phyloP scores from a whole-genome alignment of 441 rosid genomes.

The Melastoma candidum region DNA sequence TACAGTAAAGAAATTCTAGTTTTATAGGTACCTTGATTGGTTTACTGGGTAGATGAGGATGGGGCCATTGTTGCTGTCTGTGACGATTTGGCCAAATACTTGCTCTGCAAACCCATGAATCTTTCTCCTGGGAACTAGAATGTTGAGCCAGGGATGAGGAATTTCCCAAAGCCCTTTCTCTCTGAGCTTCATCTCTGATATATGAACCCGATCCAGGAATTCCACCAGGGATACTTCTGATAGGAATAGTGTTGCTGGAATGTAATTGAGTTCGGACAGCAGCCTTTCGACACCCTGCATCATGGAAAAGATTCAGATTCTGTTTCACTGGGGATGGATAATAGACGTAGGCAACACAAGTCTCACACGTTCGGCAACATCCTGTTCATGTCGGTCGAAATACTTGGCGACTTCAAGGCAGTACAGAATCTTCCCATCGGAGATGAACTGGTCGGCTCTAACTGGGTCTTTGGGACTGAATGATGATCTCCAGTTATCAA shows the following conservation, averaged over 20 bases:
- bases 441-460: constrained; percentile 59
- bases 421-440: constrained; percentile 71
- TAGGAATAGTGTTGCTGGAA: constrained; percentile 55
- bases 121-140: constrained; percentile 60
- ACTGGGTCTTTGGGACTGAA: constrained; percentile 59
- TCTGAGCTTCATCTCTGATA: constrained; percentile 53
- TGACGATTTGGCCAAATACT: constrained; percentile 60
- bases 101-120: constrained; percentile 43
- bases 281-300: constrained; percentile 45
- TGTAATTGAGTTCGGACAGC: constrained; percentile 54
- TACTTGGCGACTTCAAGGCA: constrained; percentile 85
- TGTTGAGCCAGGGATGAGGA: constrained; percentile 94
- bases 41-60: constrained; percentile 78
- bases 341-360: neutral
- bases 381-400: constrained; percentile 39
- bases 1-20: neutral
- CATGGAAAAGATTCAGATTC: neutral
- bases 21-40: constrained; percentile 45
- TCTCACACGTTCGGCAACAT: constrained; percentile 35
- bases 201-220: constrained; percentile 77
- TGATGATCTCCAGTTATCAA: constrained; percentile 76
- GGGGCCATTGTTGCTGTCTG: constrained; percentile 55
- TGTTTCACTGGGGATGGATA: neutral
- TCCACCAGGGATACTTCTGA: constrained; percentile 60
- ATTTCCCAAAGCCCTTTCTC: constrained; percentile 80